Evolutionary conservation across 2,329 filamentous ascomycete species (phyloP), one percentile per base, ranked within the genome.

Genomic region (Alternaria incomplexa): DNA sequence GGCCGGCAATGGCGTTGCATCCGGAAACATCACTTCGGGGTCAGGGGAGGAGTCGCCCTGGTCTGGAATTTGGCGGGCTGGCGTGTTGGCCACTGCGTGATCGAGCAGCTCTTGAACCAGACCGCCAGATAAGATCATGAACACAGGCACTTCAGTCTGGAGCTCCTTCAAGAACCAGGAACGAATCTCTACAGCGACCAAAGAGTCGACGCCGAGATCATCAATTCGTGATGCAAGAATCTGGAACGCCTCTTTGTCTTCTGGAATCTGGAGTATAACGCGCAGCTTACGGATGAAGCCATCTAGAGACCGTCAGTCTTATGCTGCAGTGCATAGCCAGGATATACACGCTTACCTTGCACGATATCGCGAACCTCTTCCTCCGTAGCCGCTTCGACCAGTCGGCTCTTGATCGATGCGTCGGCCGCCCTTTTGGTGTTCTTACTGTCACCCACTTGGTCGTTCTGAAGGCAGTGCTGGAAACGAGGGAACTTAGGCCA

Each of bases 81-180:
- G 44, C 11, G 56, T 26, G 30, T 61, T 30, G 23, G 15, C 32
- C 11, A 63, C 32, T 8, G 66, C 54, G 20, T 50, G 40, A 11
- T 51, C 47, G 23, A 47, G 23, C 9, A 69, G 25, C 3, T 67
- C 56, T 23, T 43, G 22, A 12, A 69, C 45, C 13, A 67, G 58
- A 10, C 80, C 81, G 22, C 22, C 22, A 5, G 80, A 75, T 5
- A 85, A 65, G 40, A 86, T 77, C 60, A 83, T 83, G 4, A 86
- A 72, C 2, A 86, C 80, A 0, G 83, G 81, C 1, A 86, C 77
- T 48, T 86, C 81, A 0, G 81, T 71, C 0, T 81, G 63, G 0
- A 85, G 48, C 40, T 83, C 74, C 56, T 84, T 83, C n/a, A 81
- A 43, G 61, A 86, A 83, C 85, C 85, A 87, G 3, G 81, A 73